Evolutionary conservation across 179 eudicot genomes (phyloP), one percentile per base, ranked within the genome.

Genomic region (Corrigiola litoralis): DNA sequence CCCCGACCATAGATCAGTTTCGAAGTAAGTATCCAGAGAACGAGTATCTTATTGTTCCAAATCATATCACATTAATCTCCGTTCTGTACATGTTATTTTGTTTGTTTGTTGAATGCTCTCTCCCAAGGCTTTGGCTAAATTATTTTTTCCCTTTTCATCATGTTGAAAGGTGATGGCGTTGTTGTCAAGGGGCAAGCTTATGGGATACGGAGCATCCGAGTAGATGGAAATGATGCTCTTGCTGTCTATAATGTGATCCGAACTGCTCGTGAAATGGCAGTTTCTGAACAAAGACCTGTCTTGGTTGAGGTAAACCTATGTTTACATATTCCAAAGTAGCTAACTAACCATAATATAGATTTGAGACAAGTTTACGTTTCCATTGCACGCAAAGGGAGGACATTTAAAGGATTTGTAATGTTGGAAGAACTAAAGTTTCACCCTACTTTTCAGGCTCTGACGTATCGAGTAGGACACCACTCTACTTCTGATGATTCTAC

Each of bases 201-300:
- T 75, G 97, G 97, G 40, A 74, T 91, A 18, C 75, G 74, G 12
- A 88, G 96, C 65, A 80, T 81, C 2, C 77, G 96, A 4, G 84
- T 92, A 6, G 98, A 92, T 73, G 98, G 96, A 63, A 89, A 92
- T 34, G 98, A 92, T 50, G 80, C 92, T 55, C 87, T 92, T 27
- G 98, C 96, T 65, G 82, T 89, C 24, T 89, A 83, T 69, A 70
- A 70, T 62, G 85, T 86, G 5, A 66, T 85, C 66, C 76, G 58
- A 18, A 70, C 77, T 55, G 98, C 96, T 50, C 89, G 98, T 23
- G 72, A 82, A 74, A 85, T 80, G 76, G 85, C 87, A 8, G 68
- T 89, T 31, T 70, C 55, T 7, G 81, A 92, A 55, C 87, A 83
- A 38, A 80, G 66, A 60, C 96, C 94, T 5, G 48, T 87, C 36